phyloP scores from a whole-genome alignment of 371 early-diverging fungal genomes.

The Sporodiniella umbellata region DNA sequence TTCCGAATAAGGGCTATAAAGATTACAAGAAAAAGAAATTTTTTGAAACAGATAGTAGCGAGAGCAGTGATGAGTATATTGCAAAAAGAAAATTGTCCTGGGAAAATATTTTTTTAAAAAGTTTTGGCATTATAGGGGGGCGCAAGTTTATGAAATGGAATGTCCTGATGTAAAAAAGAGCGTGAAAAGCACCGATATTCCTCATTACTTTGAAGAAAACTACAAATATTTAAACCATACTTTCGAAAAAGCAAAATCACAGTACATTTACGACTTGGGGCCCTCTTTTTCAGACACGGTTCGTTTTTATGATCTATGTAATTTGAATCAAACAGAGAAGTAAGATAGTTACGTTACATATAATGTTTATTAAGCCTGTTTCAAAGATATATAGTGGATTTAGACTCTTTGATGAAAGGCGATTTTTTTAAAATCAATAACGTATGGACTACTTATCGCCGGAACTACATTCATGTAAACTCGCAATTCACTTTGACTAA shows the following conservation, averaged over 20 bases:
- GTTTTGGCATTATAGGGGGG: too few species aligned
- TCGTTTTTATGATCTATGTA: conserved; percentile 51
- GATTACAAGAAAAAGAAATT: too few species aligned
- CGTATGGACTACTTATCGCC: conserved; percentile 86
- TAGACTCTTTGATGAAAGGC: too few species aligned
- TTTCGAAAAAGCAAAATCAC: conserved; percentile 38
- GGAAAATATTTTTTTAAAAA: too few species aligned
- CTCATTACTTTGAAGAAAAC: conserved; percentile 3
- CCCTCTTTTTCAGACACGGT: conserved; percentile 45
- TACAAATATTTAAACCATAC: conserved; percentile 23
- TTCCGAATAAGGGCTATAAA: too few species aligned
- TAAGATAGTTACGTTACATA: conserved; percentile 36
- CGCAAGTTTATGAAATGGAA: too few species aligned
- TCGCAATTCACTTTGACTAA: conserved; percentile 54
- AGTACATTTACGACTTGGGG: conserved; percentile 26
- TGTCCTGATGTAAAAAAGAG: too few species aligned
- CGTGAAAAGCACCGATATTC: too few species aligned
- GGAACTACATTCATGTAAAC: conserved; percentile 86
- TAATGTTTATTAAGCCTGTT: conserved; percentile 45
- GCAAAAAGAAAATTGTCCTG: too few species aligned
- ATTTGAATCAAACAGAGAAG: conserved; percentile 49
- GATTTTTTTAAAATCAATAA: conserved; percentile 69
- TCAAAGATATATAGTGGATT: conserved; percentile 68
- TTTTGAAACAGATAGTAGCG: too few species aligned
- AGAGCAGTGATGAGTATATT: too few species aligned